Evolutionary conservation across 208 protist species (phyloP).

Genomic region (Borovskyia barvae): DNA sequence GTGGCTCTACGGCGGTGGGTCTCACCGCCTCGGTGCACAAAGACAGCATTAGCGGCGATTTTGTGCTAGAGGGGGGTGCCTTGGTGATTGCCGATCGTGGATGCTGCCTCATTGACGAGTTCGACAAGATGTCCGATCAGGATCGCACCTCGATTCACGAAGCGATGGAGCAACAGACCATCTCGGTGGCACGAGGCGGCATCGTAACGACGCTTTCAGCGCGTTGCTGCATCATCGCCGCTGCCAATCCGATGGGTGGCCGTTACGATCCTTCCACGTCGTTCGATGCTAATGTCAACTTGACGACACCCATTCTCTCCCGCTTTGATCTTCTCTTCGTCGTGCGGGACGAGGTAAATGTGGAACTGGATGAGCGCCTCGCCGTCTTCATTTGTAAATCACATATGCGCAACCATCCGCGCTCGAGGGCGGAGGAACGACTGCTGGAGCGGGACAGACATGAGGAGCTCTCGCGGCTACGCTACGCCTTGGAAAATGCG

Average conservation of each 20-base stretch:
- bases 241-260: slow-evolving; percentile 98
- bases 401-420: slow-evolving; percentile 93
- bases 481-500: slow-evolving; percentile 65
- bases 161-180: slow-evolving; percentile 99
- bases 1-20: slow-evolving; percentile 98
- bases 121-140: slow-evolving; percentile 99
- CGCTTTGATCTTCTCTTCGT: slow-evolving; percentile 96
- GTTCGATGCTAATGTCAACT: slow-evolving; percentile 97
- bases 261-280: slow-evolving; percentile 96
- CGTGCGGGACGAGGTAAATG: slow-evolving; percentile 96
- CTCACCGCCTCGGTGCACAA: slow-evolving; percentile 98
- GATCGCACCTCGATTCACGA: slow-evolving; percentile 98
- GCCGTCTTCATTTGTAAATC: slow-evolving; percentile 96
- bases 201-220: slow-evolving; percentile 99
- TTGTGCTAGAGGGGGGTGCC: slow-evolving; percentile 99
- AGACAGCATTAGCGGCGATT: slow-evolving; percentile 98
- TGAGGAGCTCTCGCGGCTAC: slow-evolving; percentile 58
- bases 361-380: slow-evolving; percentile 93
- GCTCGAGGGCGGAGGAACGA: slow-evolving; percentile 64
- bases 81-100: slow-evolving; percentile 99
- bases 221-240: slow-evolving; percentile 97
- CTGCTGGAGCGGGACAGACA: slow-evolving; percentile 47
- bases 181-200: slow-evolving; percentile 99
- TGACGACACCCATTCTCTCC: slow-evolving; percentile 99
- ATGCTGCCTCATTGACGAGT: slow-evolving; percentile 99